Conservation (phyloP, 1,284 basidiomycete species). For the Melampsora americana region DNA sequence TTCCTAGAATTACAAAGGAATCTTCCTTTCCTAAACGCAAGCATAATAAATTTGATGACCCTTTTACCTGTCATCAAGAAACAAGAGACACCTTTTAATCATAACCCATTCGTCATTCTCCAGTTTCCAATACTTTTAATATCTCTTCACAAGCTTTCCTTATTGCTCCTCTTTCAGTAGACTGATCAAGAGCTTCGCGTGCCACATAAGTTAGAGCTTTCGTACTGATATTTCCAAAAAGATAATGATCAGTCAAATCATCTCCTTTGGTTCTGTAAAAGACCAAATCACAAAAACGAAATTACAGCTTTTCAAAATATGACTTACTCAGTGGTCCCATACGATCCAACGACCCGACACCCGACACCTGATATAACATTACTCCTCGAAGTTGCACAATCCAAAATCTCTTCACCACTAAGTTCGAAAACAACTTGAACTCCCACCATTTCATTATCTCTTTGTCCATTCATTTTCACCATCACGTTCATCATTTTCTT, state of each 20-base stretch:
- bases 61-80: not conserved
- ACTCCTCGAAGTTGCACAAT: not conserved
- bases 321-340: conserved; percentile 14
- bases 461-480: not conserved
- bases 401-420: conserved; percentile 31
- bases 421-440: conserved; percentile 25
- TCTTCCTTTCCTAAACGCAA: too few species aligned
- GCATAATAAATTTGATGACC: too few species aligned
- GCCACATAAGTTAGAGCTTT: conserved; percentile 15
- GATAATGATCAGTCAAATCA: not conserved
- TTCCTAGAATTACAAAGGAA: too few species aligned
- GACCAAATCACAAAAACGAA: not conserved
- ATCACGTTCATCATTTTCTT: conserved; percentile 9
- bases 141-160: conserved; percentile 26
- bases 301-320: not conserved
- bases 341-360: conserved; percentile 15
- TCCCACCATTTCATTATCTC: not conserved
- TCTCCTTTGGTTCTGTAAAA: not conserved
- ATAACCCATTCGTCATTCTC: not conserved
- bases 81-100: not conserved
- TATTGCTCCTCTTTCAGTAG: conserved; percentile 3
- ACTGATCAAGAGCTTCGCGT: conserved; percentile 20
- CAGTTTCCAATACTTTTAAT: not conserved
- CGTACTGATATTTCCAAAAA: not conserved
- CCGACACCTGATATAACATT: conserved; percentile 10